phyloP scores from a whole-genome alignment of 1,284 basidiomycete genomes.

The Rhizoctonia solani region DNA sequence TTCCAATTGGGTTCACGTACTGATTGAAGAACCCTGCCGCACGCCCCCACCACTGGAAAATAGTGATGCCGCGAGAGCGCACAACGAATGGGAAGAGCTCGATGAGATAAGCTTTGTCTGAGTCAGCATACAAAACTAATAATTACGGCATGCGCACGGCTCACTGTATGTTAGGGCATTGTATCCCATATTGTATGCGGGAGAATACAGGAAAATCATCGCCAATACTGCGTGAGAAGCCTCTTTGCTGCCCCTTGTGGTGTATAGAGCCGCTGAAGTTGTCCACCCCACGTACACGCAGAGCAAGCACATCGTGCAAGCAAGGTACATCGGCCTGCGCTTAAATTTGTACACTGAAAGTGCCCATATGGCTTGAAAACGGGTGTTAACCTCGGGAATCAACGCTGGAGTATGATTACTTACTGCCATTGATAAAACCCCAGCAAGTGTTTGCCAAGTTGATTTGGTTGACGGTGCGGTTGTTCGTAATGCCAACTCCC shows the following conservation, averaged over 20 bases:
- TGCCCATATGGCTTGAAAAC: slow-evolving; percentile 47
- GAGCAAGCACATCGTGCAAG: slow-evolving; percentile 55
- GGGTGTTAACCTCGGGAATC: background rate
- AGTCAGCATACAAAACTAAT: background rate
- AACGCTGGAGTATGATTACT: background rate
- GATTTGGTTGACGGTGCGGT: slow-evolving; percentile 57
- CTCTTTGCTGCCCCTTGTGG: slow-evolving; percentile 44
- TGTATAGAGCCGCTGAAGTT: slow-evolving; percentile 56
- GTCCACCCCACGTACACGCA: slow-evolving; percentile 59
- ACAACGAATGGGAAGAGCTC: slow-evolving; percentile 59
- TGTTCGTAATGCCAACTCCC: slow-evolving; percentile 53
- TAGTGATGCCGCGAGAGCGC: slow-evolving; percentile 55
- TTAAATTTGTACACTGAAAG: slow-evolving; percentile 55
- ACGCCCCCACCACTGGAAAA: slow-evolving; percentile 58
- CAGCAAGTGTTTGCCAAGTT: slow-evolving; percentile 60
- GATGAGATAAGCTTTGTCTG: slow-evolving; percentile 52
- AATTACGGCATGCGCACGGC: slow-evolving; percentile 36
- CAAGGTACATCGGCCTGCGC: slow-evolving; percentile 56
- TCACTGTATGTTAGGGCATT: slow-evolving; percentile 56
- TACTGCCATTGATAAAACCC: slow-evolving; percentile 58
- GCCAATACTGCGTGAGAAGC: slow-evolving; percentile 38
- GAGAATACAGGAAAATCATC: slow-evolving; percentile 58
- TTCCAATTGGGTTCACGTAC: slow-evolving; percentile 63
- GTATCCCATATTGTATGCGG: slow-evolving; percentile 55
- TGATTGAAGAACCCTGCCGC: slow-evolving; percentile 61